Percentiles rank a stretch among this genome's conserved stretches.
Conservation (phyloP, 352 stramenopile species). For the Pythium biforme region DNA sequence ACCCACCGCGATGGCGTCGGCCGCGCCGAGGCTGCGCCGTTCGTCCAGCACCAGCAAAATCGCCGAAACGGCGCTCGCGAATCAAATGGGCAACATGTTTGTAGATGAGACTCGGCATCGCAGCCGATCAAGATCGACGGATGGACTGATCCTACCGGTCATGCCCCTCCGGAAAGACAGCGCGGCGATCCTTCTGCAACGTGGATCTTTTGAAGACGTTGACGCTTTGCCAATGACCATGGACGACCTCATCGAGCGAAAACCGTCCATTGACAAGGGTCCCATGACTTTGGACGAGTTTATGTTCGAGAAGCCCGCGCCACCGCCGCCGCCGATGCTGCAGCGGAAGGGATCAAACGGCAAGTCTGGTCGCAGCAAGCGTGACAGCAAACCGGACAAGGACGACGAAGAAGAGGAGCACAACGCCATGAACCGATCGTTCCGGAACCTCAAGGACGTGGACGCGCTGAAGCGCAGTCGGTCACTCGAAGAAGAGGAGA, state of each 20-base stretch:
- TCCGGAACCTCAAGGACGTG: constrained; percentile 27
- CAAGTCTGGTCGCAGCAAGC: constrained; percentile 15
- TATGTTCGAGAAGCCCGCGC: constrained; percentile 12
- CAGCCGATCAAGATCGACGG: constrained; percentile 17
- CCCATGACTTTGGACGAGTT: constrained; percentile 31
- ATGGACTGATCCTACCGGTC: constrained; percentile 5
- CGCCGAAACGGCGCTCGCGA: constrained; percentile 3
- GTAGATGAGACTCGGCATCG: constrained; percentile 20
- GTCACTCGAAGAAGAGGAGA: constrained; percentile 26
- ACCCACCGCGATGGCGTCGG: constrained; percentile 10
- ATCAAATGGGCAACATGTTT: constrained; percentile 22
- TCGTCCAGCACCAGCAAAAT: constrained; percentile 22
- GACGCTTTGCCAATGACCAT: constrained; percentile 25
- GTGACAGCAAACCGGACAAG: constrained; percentile 2
- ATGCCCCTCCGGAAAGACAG: constrained; percentile 22
- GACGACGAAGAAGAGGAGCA: constrained; percentile 25
- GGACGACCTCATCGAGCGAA: constrained; percentile 20
- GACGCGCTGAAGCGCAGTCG: constrained; percentile 25
- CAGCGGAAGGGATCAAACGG: constrained; percentile 16
- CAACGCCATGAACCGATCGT: constrained; percentile 21
- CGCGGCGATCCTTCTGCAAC: constrained; percentile 12
- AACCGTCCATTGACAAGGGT: constrained; percentile 18
- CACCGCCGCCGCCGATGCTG: constrained; percentile 8
- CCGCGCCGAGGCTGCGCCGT: neutral
- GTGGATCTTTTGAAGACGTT: constrained; percentile 22